Conservation (phyloP, 1,139 yeast genomes). For the Candida sanyaensis region DNA sequence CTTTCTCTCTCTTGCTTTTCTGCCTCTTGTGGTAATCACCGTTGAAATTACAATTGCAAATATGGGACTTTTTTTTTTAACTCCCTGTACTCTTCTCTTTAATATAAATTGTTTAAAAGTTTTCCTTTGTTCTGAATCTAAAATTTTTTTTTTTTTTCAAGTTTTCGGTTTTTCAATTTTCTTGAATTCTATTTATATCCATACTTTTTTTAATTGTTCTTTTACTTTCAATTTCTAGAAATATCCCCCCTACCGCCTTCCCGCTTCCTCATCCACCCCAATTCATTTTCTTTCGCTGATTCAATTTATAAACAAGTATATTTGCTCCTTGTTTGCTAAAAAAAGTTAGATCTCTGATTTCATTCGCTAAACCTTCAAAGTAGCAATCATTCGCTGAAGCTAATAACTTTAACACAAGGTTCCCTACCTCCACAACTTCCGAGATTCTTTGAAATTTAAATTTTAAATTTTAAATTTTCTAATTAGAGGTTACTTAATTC, state of each 20-base stretch:
- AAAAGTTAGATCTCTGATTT: neutral
- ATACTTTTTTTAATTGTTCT: neutral
- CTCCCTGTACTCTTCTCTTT: neutral
- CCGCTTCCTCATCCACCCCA: neutral
- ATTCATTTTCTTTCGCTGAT: neutral
- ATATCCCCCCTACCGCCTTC: too few species aligned
- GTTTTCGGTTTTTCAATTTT: neutral
- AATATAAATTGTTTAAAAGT: conserved; percentile 1
- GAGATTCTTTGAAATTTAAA: neutral
- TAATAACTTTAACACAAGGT: neutral
- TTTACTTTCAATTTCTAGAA: too few species aligned
- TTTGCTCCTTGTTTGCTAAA: neutral
- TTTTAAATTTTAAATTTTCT: too few species aligned
- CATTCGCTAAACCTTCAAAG: neutral
- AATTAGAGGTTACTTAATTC: neutral
- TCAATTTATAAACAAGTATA: neutral
- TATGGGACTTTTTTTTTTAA: neutral
- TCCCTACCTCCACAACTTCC: neutral
- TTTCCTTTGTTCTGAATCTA: neutral
- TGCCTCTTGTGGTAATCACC: neutral
- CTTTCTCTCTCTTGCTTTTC: too few species aligned
- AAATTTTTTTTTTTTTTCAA: too few species aligned
- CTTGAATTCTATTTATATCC: neutral
- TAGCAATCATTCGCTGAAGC: neutral
- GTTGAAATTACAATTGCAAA: neutral